Base-by-base conservation (phyloP, 2,329 filamentous ascomycete genomes). In the Colletotrichum musae region DNA sequence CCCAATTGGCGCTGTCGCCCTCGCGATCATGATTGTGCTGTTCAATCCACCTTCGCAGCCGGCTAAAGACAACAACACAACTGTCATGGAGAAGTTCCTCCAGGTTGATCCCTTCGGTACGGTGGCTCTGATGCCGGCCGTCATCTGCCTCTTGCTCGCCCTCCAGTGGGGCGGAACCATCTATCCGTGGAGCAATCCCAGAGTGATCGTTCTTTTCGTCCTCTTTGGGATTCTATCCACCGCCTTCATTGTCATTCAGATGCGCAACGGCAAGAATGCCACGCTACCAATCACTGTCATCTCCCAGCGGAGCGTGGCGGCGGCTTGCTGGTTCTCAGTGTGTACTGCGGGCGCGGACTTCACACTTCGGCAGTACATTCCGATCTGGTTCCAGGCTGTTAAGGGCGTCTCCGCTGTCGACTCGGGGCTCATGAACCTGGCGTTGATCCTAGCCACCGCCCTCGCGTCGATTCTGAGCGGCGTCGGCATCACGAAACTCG, bases 121-220 rank as follows among this genome's bases (percentile, higher is more conserved):
- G 2, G n/a, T 72, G 4, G 50, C 56, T 4, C 68, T 76, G 24
- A 59, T 75, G 24, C 72, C 71, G 1, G 72, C 63, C 9, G 56
- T 73, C 6, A 73, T 84, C 51, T 85, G 82, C 68, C 78, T 85
- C 5, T 71, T 85, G 0, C 73, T 86, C 5, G 84, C 83, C 5
- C 75, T 86, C 12, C 82, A 85, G 62, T 85, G 82, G 82, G 80
- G 80, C 52, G 80, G 79, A 6, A 75, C 72, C 6, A 74, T 70
- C 6, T 80, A 80, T 51, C 41, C 74, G 0, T 82, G 80, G 80
- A 73, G 56, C 21, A 69, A 74, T 18, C 74, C 68, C 2, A 76
- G 75, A 26, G 75, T 81, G 51, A 77, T 82, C 28, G 76, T 66
- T 6, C 76, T 81, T 5, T 73, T 81, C 24, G 74, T 80, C 66